Conservation (phyloP, 148 eudicot genomes). For the Chenopodium formosanum region DNA sequence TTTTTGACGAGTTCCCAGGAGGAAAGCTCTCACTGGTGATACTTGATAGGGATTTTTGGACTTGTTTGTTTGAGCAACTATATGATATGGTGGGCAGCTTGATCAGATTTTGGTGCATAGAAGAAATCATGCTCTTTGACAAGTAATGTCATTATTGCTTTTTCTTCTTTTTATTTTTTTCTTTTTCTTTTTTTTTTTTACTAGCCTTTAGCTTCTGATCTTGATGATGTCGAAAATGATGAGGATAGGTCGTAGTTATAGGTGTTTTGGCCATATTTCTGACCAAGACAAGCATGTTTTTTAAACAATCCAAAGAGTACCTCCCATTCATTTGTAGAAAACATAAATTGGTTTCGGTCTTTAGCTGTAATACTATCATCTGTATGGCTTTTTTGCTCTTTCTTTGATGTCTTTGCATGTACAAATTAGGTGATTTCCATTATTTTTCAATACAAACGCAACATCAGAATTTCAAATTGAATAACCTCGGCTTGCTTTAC, state of each 20-base stretch:
- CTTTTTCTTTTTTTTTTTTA: no score
- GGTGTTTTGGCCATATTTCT: background rate
- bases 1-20: background rate
- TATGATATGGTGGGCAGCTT: background rate
- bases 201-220: background rate
- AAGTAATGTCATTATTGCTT: background rate
- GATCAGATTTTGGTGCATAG: background rate
- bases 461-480: no score
- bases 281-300: background rate
- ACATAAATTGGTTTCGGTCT: background rate
- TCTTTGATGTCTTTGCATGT: background rate
- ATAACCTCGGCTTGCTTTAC: no score
- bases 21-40: background rate
- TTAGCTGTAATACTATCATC: background rate
- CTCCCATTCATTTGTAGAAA: slow-evolving; percentile 5
- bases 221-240: background rate
- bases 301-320: background rate
- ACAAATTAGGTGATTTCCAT: background rate
- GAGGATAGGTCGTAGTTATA: background rate
- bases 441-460: no score
- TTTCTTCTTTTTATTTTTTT: no score
- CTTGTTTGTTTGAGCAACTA: background rate
- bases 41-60: background rate
- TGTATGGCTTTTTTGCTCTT: background rate
- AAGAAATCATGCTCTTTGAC: background rate